These are phyloP conservation scores for Lipomyces starkeyi DNA, from an alignment of 805 yeast species.

Conservation along the genomic window DNA sequence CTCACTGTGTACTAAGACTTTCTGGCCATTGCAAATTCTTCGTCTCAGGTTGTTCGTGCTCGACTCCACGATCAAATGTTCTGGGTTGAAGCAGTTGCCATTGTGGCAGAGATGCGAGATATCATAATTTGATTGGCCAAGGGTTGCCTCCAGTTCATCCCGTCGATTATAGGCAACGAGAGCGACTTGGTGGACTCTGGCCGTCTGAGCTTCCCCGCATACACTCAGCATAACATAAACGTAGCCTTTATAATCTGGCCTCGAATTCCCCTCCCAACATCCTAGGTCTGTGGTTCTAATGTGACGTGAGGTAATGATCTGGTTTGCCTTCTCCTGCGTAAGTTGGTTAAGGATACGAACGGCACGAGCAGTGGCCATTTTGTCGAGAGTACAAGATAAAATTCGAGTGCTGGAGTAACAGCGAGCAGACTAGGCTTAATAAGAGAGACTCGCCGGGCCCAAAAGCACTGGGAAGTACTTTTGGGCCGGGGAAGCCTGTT, in stretches of 20 bases:
- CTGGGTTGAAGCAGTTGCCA: not conserved
- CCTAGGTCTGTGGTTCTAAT: not conserved
- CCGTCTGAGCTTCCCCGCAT: not conserved
- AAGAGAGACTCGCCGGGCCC: too few species aligned
- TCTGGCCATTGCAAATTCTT: not conserved
- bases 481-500: too few species aligned
- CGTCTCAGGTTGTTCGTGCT: not conserved
- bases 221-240: too few species aligned
- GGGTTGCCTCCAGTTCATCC: not conserved
- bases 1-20: not conserved
- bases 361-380: not conserved
- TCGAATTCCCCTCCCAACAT: not conserved
- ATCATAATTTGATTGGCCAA: not conserved
- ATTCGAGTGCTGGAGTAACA: not conserved
- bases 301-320: not conserved
- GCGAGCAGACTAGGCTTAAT: too few species aligned
- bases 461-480: too few species aligned
- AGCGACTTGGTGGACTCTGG: not conserved
- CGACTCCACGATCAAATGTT: slow-evolving; percentile 1
- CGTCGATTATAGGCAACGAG: not conserved
- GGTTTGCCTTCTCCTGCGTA: not conserved
- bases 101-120: slow-evolving; percentile 1
- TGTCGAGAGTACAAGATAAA: not conserved
- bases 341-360: not conserved
- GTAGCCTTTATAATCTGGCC: not conserved